Base-by-base conservation (phyloP, 345 rosid genomes). In the Murraya koenigii region DNA sequence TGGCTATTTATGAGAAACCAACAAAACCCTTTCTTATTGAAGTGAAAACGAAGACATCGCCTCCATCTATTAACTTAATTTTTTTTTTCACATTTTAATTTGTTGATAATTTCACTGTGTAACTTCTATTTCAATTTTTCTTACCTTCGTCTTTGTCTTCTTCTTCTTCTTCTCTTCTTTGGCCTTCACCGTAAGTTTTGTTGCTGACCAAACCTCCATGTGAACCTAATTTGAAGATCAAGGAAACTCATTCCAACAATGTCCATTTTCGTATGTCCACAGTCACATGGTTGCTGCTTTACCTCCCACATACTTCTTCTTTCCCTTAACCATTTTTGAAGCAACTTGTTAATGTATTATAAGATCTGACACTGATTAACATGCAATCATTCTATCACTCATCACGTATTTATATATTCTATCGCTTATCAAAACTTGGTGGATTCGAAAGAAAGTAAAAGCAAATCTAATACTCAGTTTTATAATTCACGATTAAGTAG, bases 1-100 rank as follows among this genome's bases (percentile, higher is more conserved):
- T 83, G 84, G 81, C 85, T 77, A 82, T 88, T 84, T 82, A 63
- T 79, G 83, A 80, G 73, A 86, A 86, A 82, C 82, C 85, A 82
- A 82, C 84, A 84, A 81, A 76, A 69, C 1, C 67, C 61, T 66
- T 66, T 58, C 11, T 23, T 75, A 67, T 66, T 75, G 66, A 77
- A 55, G 7, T 78, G 74, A 80, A 75, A 79, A 67, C 49, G 72
- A 80, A 78, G 64, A 76, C 71, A 62, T 59, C 2, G 39, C 59
- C 70, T 71, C 36, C 26, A 52, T 79, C 71, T 14, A 60, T 60
- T 32, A 17, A 44, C 17, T 2, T 44, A 33, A 41, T n/a, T 47
- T 7, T 8, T 63, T 75, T 58, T 41, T 60, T 62, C 36, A 8
- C 17, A 14, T 32, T 38, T 41, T 22, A 15, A 20, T 35, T 63